These are phyloP conservation scores for Mucuna pruriens DNA, from an alignment of 306 rosid genomes.

Conservation along the genomic window DNA sequence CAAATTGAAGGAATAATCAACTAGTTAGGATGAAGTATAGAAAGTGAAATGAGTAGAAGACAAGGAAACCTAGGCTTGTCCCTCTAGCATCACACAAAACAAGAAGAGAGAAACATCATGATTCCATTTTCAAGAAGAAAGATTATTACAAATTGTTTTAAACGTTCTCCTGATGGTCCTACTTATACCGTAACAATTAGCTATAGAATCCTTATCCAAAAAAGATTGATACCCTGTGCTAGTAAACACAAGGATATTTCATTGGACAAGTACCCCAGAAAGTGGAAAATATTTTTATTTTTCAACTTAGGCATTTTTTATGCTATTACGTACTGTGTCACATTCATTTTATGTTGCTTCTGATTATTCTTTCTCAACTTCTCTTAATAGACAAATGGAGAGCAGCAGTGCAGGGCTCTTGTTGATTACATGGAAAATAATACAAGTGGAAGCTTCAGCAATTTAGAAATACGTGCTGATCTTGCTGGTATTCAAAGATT, in stretches of 20 bases:
- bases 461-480: slow-evolving; percentile 64
- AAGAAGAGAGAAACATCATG: background rate
- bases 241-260: background rate
- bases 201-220: slow-evolving; percentile 5
- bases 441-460: slow-evolving; percentile 55
- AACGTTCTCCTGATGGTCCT: background rate
- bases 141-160: background rate
- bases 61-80: background rate
- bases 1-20: background rate
- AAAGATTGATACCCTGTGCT: background rate
- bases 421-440: slow-evolving; percentile 64
- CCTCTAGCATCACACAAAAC: background rate
- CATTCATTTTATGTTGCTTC: slow-evolving; percentile 24
- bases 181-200: background rate
- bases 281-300: background rate
- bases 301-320: background rate
- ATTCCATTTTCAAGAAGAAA: background rate
- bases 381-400: slow-evolving; percentile 78
- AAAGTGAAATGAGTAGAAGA: background rate
- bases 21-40: background rate
- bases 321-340: background rate
- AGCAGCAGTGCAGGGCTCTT: slow-evolving; percentile 74
- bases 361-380: slow-evolving; percentile 32
- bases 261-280: background rate
- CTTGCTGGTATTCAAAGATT: slow-evolving; percentile 78